Base-by-base conservation (phyloP, 2,329 filamentous ascomycete species). In the Tolypocladium nubicola region DNA sequence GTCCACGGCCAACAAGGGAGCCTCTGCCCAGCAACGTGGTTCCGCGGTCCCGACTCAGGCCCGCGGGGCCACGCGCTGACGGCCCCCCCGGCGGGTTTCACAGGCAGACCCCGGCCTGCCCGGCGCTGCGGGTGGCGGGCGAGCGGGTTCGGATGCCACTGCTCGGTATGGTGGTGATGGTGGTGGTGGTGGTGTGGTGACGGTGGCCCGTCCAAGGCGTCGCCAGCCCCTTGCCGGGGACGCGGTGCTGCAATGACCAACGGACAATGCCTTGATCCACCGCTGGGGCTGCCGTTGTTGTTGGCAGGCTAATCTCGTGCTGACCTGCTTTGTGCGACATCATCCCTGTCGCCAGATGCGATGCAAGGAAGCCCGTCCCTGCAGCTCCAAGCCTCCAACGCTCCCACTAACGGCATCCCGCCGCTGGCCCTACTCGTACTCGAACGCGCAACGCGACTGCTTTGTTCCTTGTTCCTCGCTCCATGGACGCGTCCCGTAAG, bases 291-390 rank as follows among this genome's bases (percentile, higher is more conserved):
- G 26, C 26, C 26, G 26, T 6, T 30, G 26, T 6, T 30, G 26
- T 30, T 30, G 26, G 26, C 26, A 30, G 26, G 26, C 6, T 30
- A 30, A 30, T 30, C 26, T 30, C 26, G 6, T 30, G 26, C 26
- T 30, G 26, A 30, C 26, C 26, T 30, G 26, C 26, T 30, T 30
- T 30, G 26, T 30, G 47, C 47, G 47, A 33, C 47, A 14, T 33
- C 23, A 56, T 56, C 56, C 56, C 52, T 47, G 52, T 38, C 41
- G 38, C 33, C 30, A 19, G n/a, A 49, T 35, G 38, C 38, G 30
- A 54, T 40, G 40, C 56, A 53, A 53, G 49, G 54, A 56, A 56
- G 43, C 16, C 47, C 37, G 54, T 52, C 54, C 54, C 45, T 56
- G 54, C 54, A 56, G 49, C 47, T 19, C 49, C 21, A 37, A 50